Base-by-base conservation (phyloP, 2,329 filamentous ascomycete genomes). In the Alternaria gansuensis region DNA sequence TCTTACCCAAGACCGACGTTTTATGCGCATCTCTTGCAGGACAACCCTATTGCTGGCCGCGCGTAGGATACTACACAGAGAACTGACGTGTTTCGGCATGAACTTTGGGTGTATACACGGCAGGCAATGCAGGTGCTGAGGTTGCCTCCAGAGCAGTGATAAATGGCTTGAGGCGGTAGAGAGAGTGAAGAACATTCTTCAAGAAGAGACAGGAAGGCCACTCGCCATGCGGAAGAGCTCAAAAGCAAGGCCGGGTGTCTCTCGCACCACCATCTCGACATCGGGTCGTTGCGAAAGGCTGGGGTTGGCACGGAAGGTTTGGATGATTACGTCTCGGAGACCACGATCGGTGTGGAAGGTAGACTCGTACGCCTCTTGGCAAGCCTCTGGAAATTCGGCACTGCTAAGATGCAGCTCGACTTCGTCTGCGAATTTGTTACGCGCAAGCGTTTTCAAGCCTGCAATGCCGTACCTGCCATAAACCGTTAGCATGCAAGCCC, bases 291-390 rank as follows among this genome's bases (percentile, higher is more conserved):
- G 76, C 2, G 78, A 80, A 7, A 83, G 71, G 39, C 79, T 75
- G 14, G 81, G 81, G 54, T 83, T 79, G 14, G 69, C 76, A 43
- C 78, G 76, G 72, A 83, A 83, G 2, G 79, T 73, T 60, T 83
- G 80, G 46, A 82, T 72, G 51, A 83, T 76, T 46, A 83, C 69
- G 60, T 82, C 79, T 23, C 82, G 76, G 26, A 83, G 75, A 10
- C 82, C 82, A 34, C 82, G 77, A 65, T 83, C 82, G 21, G 74
- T 76, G 69, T 83, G 81, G 60, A 83, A 77, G 44, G 82, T 83
- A 33, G 77, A 78, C 58, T 79, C 78, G 70, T 83, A 83, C 13
- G 80, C 81, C 62, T 82, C 80, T 70, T 80, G 77, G 62, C 82
- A 81, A 17, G 81, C 80, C 46, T 81, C 79, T 49, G 82, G 77